phyloP scores from a whole-genome alignment of 495 filamentous ascomycete genomes.

The Geopyxis carbonaria region DNA sequence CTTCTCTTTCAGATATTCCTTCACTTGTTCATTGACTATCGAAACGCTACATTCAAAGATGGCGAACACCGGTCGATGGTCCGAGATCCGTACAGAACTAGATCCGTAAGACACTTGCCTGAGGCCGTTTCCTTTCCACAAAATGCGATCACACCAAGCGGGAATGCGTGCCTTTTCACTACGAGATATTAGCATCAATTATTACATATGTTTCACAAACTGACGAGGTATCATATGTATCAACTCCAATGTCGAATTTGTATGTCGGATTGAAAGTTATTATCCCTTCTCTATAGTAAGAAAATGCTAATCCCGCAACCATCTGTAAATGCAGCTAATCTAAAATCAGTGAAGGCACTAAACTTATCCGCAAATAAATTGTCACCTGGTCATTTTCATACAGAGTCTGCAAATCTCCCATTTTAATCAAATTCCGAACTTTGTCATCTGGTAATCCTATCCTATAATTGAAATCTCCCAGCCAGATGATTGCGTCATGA shows the following conservation, averaged over 20 bases:
- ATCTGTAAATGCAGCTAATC: conserved; percentile 80
- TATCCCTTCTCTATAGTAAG: conserved; percentile 70
- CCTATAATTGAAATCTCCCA: conserved; percentile 97
- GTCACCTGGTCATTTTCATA: conserved; percentile 84
- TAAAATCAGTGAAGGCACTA: conserved; percentile 15
- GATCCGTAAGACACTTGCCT: conserved; percentile 65
- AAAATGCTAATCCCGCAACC: conserved; percentile 77
- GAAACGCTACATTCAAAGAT: conserved; percentile 68
- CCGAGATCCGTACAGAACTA: conserved; percentile 69
- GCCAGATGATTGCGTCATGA: conserved; percentile 91
- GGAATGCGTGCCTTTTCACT: conserved; percentile 89
- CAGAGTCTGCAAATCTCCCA: conserved; percentile 54
- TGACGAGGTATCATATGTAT: conserved; percentile 84
- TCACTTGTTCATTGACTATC: conserved; percentile 54
- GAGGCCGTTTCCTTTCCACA: conserved; percentile 69
- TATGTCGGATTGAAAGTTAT: conserved; percentile 86
- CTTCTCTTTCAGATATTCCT: conserved; percentile 48
- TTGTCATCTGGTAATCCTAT: conserved; percentile 71
- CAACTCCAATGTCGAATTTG: conserved; percentile 76
- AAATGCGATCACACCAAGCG: conserved; percentile 88
- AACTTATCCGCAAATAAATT: conserved; percentile 1
- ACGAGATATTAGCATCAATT: background rate
- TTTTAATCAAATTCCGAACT: conserved; percentile 54
- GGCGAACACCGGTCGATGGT: conserved; percentile 85
- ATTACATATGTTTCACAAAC: too few relatives aligned